These are phyloP conservation scores for Quercus lobata DNA, from an alignment of 331 rosid genomes.

Conservation along the genomic window DNA sequence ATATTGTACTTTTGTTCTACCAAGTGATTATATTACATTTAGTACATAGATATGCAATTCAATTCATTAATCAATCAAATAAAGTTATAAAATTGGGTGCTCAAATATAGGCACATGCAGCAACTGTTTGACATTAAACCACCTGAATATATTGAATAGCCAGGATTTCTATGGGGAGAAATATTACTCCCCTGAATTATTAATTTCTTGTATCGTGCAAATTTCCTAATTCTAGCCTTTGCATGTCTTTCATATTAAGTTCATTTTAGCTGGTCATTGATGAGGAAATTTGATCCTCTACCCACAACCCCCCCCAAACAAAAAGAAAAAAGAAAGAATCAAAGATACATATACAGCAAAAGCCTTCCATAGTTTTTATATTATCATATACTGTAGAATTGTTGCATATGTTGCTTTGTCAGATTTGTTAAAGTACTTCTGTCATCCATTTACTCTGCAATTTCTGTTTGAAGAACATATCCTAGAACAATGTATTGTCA, in stretches of 20 bases:
- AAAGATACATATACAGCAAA: too few species aligned
- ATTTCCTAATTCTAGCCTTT: background rate
- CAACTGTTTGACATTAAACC: background rate
- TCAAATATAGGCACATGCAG: background rate
- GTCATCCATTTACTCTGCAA: background rate
- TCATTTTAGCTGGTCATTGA: background rate
- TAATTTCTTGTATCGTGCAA: background rate
- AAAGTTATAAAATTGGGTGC: constrained; percentile 2
- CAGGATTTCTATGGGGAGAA: background rate
- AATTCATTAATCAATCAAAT: constrained; percentile 1
- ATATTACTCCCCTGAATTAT: background rate
- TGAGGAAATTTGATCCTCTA: background rate
- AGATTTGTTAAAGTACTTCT: background rate
- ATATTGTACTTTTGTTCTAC: constrained; percentile 11
- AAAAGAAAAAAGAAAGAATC: too few species aligned
- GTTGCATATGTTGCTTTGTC: too few species aligned
- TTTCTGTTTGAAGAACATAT: background rate
- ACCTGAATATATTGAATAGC: background rate
- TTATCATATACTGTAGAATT: background rate
- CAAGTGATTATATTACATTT: background rate
- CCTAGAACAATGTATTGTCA: background rate
- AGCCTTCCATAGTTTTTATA: background rate
- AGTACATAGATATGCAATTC: background rate
- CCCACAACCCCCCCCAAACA: too few species aligned
- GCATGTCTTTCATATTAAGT: background rate